Base-by-base conservation (phyloP, 768 basidiomycete species). In the Gymnopilus junonius region DNA sequence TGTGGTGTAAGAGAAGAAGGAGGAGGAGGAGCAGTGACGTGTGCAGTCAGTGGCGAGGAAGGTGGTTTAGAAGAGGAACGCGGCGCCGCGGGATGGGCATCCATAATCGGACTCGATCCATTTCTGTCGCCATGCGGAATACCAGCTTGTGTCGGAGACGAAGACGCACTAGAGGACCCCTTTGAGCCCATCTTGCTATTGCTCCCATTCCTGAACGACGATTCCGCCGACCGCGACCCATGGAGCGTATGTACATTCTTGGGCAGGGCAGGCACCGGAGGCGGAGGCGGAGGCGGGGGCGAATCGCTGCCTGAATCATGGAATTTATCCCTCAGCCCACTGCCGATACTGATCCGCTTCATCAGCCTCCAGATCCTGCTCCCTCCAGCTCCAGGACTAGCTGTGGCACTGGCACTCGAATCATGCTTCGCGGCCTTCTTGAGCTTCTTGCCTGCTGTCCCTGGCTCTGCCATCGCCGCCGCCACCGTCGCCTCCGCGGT, bases 271-370 rank as follows among this genome's bases (percentile, higher is more conserved):
- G 89, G 89, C 0, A 90, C 85, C 17, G 89, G 89, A 0, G 87
- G 88, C 11, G 82, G 79, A 0, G 62, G 62, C 12, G 50, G 50
- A 5, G 27, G 51, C 12, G 54, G 35, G 3, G 53, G 53, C 4
- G 54, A 55, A 15, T 40, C 39, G n/a, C 54, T 37, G 29, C 14
- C 14, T 0, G 31, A 32, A 4, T 65, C 59, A 1, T 66, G 68
- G 64, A 82, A 86, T 67, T 81, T 85, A 17, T 91, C 90, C 59
- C 87, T 82, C 43, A 91, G 73, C 8, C 63, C 63, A 15, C 81
- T 86, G 8, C 87, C 86, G 0, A 85, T 82, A 63, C 88, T 90
- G 63, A 92, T 85, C 40, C 87, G 81, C 72, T 89, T 91, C 80
- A 92, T 81, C 55, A 92, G 70, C 73, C 82, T 88, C 88, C 88